Evolutionary conservation across 306 rosid species (phyloP), one percentile per base, ranked within the genome.

Genomic region (Ceratonia siliqua): DNA sequence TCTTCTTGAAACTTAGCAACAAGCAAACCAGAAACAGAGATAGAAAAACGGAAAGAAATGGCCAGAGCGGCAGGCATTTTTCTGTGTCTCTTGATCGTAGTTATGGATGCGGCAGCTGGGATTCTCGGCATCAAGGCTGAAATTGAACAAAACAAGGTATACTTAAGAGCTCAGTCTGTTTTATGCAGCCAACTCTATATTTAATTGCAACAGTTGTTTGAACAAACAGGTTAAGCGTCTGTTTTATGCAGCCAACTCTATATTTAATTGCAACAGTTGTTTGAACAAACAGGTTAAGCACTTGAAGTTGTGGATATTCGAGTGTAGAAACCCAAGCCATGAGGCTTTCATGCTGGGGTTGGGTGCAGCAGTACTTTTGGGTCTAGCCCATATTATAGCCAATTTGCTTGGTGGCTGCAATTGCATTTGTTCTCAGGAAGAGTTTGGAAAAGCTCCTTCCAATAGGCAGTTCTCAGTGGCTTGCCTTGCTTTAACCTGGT

Each of bases 121-220:
- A 78, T 92, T 74, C 93, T 95, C 2, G 96, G 96, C 72, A 92
- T 95, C 48, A 89, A 92, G 78, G 99, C 97, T 10, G 99, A 95
- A 57, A 77, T 81, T 42, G 97, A 85, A 79, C 98, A 95, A 80
- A 92, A 89, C 86, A 87, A 95, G 98, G 99, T 92, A 84, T 49
- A 73, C 55, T 53, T 57, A 6, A 68, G n/a, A 67, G 5, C 58
- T 56, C 64, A 41, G 2, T 68, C 17, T 81, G 20, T 30, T 46
- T 54, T 53, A 20, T 70, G 24, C 3, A 12, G 33, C 21, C 11
- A 25, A 24, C 6, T 39, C 1, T 14, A 38, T 53, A 22, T 12
- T 39, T 41, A 79, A 62, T 15, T 63, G 38, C 57, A 22, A 18
- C 17, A 5, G 3, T 70, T 53, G 20, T 58, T 61, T 80, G 2